phyloP scores from a whole-genome alignment of 2,329 filamentous ascomycete species.

The Aspergillus unguis region DNA sequence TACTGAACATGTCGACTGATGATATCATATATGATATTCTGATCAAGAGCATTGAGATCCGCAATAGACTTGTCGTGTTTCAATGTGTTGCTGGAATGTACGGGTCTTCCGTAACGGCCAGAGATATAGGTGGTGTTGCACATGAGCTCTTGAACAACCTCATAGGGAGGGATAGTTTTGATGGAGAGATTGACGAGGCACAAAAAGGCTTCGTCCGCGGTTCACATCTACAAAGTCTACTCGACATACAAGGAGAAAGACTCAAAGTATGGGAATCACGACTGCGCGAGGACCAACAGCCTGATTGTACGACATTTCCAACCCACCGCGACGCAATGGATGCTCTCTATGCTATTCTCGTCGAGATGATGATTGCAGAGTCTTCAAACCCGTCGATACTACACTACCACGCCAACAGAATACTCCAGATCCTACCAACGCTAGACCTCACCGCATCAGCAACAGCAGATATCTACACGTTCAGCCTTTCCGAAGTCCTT shows the following conservation, averaged over 20 bases:
- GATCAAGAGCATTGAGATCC: slow-evolving; percentile 21
- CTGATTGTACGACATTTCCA: not conserved
- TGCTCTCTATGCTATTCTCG: slow-evolving; percentile 11
- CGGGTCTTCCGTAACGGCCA: slow-evolving; percentile 5
- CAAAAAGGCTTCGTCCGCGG: not conserved
- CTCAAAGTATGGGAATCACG: not conserved
- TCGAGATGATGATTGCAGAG: slow-evolving; percentile 12
- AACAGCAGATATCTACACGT: slow-evolving; percentile 15
- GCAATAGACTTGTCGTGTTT: slow-evolving; percentile 16
- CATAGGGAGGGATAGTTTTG: not conserved
- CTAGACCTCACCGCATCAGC: not conserved
- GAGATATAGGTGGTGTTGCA: not conserved
- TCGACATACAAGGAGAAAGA: not conserved
- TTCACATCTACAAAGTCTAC: not conserved
- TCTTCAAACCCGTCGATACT: too few species aligned
- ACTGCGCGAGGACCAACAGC: not conserved
- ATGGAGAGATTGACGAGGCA: not conserved
- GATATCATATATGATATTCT: slow-evolving; percentile 24
- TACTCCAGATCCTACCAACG: not conserved
- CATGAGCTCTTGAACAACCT: not conserved
- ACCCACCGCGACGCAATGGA: slow-evolving; percentile 18
- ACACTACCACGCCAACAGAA: not conserved
- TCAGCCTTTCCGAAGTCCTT: slow-evolving; percentile 12
- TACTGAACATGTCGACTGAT: slow-evolving; percentile 17
- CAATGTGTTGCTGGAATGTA: slow-evolving; percentile 11